phyloP scores from a whole-genome alignment of 768 basidiomycete species.

The Artomyces pyxidatus region DNA sequence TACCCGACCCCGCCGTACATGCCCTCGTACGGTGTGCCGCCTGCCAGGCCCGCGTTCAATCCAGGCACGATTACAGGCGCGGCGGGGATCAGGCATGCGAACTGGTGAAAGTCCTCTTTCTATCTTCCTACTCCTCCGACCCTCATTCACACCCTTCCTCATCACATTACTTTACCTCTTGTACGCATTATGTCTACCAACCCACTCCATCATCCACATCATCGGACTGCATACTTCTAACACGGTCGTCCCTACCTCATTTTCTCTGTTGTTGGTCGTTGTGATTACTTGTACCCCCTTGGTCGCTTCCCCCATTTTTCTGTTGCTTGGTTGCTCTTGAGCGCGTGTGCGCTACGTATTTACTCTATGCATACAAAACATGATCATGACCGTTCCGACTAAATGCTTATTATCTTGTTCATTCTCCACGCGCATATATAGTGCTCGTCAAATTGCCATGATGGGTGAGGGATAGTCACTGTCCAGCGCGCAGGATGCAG shows the following conservation, averaged over 20 bases:
- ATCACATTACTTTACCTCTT: background rate
- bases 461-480: background rate
- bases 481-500: background rate
- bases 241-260: background rate
- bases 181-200: background rate
- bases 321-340: background rate
- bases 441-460: background rate
- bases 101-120: conserved; percentile 2
- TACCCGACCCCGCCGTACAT: conserved; percentile 1
- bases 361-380: background rate
- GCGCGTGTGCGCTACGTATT: too few relatives aligned
- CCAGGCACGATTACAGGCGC: conserved; percentile 9
- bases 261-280: background rate
- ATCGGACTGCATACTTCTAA: background rate
- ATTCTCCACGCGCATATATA: background rate
- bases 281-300: too few relatives aligned
- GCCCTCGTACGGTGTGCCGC: conserved; percentile 1
- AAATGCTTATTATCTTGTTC: background rate
- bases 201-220: background rate
- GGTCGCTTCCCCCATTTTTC: too few relatives aligned
- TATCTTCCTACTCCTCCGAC: background rate
- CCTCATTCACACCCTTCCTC: background rate
- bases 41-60: background rate
- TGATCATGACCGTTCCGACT: background rate
- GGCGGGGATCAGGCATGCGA: conserved; percentile 13